Base-by-base conservation (phyloP, 768 basidiomycete species). In the Scleroderma citrinum region DNA sequence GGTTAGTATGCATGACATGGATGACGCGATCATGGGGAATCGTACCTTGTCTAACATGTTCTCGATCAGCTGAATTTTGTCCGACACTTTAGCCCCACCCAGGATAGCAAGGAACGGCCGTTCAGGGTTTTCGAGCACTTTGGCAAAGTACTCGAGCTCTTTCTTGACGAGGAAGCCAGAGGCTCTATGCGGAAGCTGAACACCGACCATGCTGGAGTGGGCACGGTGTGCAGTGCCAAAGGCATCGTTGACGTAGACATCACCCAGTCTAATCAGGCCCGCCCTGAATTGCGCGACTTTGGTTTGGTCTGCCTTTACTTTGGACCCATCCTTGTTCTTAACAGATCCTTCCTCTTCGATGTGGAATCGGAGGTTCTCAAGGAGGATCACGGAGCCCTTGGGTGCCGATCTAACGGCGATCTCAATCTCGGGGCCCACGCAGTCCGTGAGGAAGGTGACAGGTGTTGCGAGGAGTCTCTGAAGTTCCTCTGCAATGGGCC, bases 341-440 rank as follows among this genome's bases (percentile, higher is more conserved):
- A 79, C 78, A 40, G 87, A 89, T 19, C 95, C 95, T 70, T 99
- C 95, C 72, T 99, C 95, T 63, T 95, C 95, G 56, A 92, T 92
- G 70, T 98, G 92, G 82, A 96, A 99, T 52, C 95, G 88, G 46
- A 99, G 76, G 72, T 99, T 99, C 74, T 99, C 95, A 62, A 99
- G 82, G 50, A 99, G 79, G 71, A 98, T 81, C 58, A 92, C 69
- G 37, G 87, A 76, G 43, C 94, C 87, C 42, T 69, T 61, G 20
- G 71, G 58, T 5, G 81, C 77, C 29, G 64, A 69, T 52, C 75
- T 73, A 55, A 96, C 87, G 39, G 83, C 79, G 47, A 81, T 72
- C 70, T 97, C 91, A 57, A 90, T 81, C 8, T 91, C 85, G 39
- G 83, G 74, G 29, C 94, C 95, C 48, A 97, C 87, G 61, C 83